Percentiles rank a stretch among this genome's conserved stretches.
These are phyloP conservation scores for Hymenoscyphus repandus DNA, from an alignment of 2,329 filamentous ascomycete species.

Conservation along the genomic window DNA sequence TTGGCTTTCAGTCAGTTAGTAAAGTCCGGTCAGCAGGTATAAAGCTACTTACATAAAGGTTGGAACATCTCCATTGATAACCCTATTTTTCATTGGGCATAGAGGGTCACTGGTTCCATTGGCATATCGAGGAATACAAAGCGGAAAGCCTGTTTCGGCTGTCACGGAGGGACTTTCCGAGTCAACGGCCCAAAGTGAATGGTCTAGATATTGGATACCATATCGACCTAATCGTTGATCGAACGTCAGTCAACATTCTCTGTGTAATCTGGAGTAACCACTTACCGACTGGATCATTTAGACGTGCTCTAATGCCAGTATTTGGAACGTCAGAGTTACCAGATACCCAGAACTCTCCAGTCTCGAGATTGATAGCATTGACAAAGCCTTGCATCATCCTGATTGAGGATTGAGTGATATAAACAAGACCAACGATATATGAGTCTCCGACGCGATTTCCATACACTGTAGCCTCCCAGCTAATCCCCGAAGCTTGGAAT, in stretches of 20 bases:
- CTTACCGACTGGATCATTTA: slow-evolving; percentile 36
- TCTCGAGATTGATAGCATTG: slow-evolving; percentile 15
- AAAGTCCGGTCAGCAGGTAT: no score
- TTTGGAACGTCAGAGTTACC: slow-evolving; percentile 3
- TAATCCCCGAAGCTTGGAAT: background rate
- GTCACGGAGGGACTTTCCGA: slow-evolving; percentile 42
- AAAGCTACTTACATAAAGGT: slow-evolving; percentile 7
- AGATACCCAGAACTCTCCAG: slow-evolving; percentile 16
- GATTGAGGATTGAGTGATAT: slow-evolving; percentile 17
- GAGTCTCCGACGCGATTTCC: slow-evolving; percentile 13
- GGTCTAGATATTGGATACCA: slow-evolving; percentile 33
- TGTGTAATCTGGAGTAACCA: background rate
- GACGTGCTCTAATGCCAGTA: slow-evolving; percentile 13
- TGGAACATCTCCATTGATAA: background rate
- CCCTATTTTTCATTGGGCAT: slow-evolving; percentile 35
- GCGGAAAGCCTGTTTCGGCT: slow-evolving; percentile 46
- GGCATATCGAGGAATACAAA: slow-evolving; percentile 42
- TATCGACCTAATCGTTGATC: slow-evolving; percentile 37
- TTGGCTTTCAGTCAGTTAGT: background rate
- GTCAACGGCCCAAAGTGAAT: slow-evolving; percentile 42
- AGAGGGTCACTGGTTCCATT: slow-evolving; percentile 31
- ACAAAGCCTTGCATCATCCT: slow-evolving; percentile 20
- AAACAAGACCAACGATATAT: slow-evolving; percentile 19
- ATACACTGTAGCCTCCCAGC: slow-evolving; percentile 16
- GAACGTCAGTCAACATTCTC: no score